Evolutionary conservation across 1,284 basidiomycete species (phyloP), one percentile per base, ranked within the genome.

Genomic region (Ceratobasidium sp.): DNA sequence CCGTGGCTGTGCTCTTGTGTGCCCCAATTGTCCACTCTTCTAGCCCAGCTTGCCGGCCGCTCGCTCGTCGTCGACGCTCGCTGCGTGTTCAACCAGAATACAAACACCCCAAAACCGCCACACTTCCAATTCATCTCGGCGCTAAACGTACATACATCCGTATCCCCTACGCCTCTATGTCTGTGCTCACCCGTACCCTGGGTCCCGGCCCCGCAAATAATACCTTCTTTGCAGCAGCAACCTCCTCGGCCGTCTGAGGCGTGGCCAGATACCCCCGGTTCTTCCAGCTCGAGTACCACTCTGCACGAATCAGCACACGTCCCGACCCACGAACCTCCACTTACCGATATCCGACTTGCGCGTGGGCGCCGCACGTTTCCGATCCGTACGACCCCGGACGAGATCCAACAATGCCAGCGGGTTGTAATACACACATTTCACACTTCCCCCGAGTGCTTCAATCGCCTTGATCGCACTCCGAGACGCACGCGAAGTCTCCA

Each of bases 341-440:
- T 77, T 77, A 95, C 93, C 78, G 69, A 96, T 95, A 77, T 96
- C 93, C 69, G 86, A 85, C 73, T 91, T 87, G 73, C 89, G 86
- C n/a, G 90, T 92, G 0, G 94, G 94, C 22, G 88, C 86, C 22
- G 94, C 93, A 70, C 86, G 82, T 70, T 84, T 80, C 70, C 89
- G 84, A 74, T 91, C 88, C 27, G 84, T 86, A 57, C 85, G 82
- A 3, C 87, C 90, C 72, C 91, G 89, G 62, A 95, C 79, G 73
- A 91, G 90, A 75, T 95, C 92, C 43, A 88, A 85, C 56, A 99
- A 82, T 0, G 92, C 89, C 55, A 96, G 83, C 10, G 85, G 80
- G 77, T 98, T 99, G 82, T 98, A 96, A 78, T 94, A 98, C 75
- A 93, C 90, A 80, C 94, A 96, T 57, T 91, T 87, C 25, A 98